phyloP scores from a whole-genome alignment of 2,329 filamentous ascomycete species.

The Sordariomycetes sp. region DNA sequence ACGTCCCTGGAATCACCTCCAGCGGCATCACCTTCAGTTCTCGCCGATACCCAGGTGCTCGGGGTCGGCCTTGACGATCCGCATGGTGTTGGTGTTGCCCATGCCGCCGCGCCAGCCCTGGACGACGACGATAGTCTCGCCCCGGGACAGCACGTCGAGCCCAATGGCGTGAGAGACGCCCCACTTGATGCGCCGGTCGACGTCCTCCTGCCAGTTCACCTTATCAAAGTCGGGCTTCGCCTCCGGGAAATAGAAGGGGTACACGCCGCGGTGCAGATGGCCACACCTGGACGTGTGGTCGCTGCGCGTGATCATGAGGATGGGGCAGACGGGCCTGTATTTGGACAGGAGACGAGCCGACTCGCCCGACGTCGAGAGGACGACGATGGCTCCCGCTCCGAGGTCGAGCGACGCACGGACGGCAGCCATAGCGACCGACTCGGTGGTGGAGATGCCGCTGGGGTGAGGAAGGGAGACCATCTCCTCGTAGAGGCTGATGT shows the following conservation, averaged over 20 bases:
- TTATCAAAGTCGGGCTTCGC: constrained; percentile 88
- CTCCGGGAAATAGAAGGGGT: constrained; percentile 92
- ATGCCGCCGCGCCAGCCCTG: constrained; percentile 88
- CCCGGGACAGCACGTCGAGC: constrained; percentile 63
- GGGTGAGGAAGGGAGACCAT: constrained; percentile 61
- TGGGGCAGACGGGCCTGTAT: constrained; percentile 96
- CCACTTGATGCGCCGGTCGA: constrained; percentile 96
- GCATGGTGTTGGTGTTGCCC: constrained; percentile 80
- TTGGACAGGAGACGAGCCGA: constrained; percentile 95
- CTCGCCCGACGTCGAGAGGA: constrained; percentile 89
- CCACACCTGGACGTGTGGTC: constrained; percentile 75
- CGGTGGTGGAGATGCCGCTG: constrained; percentile 75
- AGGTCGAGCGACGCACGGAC: constrained; percentile 93
- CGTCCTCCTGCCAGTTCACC: constrained; percentile 97
- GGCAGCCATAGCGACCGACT: constrained; percentile 95
- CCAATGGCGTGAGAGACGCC: constrained; percentile 79
- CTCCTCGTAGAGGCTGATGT: constrained; percentile 95
- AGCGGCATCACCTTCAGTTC: constrained; percentile 2
- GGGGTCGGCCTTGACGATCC: constrained; percentile 51
- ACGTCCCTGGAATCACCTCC: constrained; percentile 3
- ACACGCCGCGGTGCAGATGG: constrained; percentile 95
- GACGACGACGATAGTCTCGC: constrained; percentile 70
- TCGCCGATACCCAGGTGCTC: constrained; percentile 47
- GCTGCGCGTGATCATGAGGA: constrained; percentile 97
- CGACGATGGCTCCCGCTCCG: constrained; percentile 91